Base-by-base conservation (phyloP, 2,329 filamentous ascomycete genomes). In the Penicillium concentricum region DNA sequence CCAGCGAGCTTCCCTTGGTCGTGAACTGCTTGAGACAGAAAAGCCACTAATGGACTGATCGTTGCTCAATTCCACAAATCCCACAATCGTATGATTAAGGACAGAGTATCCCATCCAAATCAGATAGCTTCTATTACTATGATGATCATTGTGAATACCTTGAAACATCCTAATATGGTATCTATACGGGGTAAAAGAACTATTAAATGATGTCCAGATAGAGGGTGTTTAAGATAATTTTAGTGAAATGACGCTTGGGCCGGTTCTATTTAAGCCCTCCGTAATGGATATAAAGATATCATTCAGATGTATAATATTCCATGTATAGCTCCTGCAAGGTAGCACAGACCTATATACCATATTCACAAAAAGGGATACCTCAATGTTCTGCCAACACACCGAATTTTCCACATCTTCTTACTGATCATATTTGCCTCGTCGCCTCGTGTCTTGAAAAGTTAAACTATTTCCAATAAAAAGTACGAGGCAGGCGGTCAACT, bases 401-500 rank as follows among this genome's bases (percentile, higher is more conserved):
- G 7, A 28, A 22, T 34, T 34, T 2, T 34, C 5, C 15, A 35
- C 22, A 18, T 18, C 12, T 16, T 49, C 34, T 26, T 50, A 49
- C 16, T 2, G 34, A 20, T 35, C 34, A 37, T 24, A 38, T 49
- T 49, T 18, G 16, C 34, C 24, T 39, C 34, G 2, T 20, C 16
- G 5, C 16, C 10, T 28, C 20, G 13, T 30, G 26, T 41, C 43
- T 52, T 30, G 32, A 26, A 37, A 18, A 58, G 47, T 44, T 30
- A 51, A 51, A 60, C 52, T 50, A 58, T 49, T 57, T 50, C 32
- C 28, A 24, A 48, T 3, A 49, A 49, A 59, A 61, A 56, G 53
- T 61, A 61, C 56, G 45, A 51, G 49, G 52, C 59, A 59, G 50
- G 49, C 41, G 37, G 54, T 54, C 55, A 52, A 62, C 34, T 51